These are phyloP conservation scores for Stachybotrys chlorohalonatus DNA, from an alignment of 2,329 filamentous ascomycete species.

Conservation along the genomic window DNA sequence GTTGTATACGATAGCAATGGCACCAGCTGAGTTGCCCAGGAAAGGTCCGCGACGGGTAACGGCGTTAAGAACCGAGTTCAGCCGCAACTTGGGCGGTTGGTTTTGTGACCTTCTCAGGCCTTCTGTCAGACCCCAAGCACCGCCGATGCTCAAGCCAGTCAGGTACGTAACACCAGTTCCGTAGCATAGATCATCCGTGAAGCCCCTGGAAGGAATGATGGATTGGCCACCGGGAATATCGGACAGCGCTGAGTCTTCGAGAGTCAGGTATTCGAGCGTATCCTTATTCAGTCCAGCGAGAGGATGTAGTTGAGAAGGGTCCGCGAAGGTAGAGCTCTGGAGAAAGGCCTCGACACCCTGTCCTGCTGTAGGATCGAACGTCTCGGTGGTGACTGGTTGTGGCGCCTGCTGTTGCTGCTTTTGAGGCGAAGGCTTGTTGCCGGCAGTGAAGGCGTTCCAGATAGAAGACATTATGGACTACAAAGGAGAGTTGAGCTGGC, in stretches of 20 bases:
- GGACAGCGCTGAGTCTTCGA: constrained; percentile 85
- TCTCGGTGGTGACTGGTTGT: constrained; percentile 28
- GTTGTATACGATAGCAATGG: constrained; percentile 95
- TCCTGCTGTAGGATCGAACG: constrained; percentile 63
- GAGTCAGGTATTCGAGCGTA: constrained; percentile 85
- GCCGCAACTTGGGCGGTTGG: constrained; percentile 77
- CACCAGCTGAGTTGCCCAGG: constrained; percentile 89
- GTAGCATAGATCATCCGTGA: constrained; percentile 97
- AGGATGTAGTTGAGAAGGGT: constrained; percentile 84
- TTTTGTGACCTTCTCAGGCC: constrained; percentile 70
- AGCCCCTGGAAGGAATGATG: constrained; percentile 86
- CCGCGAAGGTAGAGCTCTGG: constrained; percentile 64
- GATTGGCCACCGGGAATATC: constrained; percentile 80
- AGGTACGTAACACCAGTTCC: constrained; percentile 93
- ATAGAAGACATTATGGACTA: constrained; percentile 42
- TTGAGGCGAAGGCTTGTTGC: constrained; percentile 38
- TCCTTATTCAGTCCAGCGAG: constrained; percentile 89
- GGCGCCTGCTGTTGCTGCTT: constrained; percentile 27
- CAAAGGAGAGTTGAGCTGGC: constrained; percentile 1
- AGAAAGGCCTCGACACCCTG: constrained; percentile 85
- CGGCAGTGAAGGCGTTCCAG: constrained; percentile 54
- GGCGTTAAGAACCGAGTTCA: constrained; percentile 92
- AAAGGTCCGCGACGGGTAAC: constrained; percentile 90
- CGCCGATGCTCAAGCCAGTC: constrained; percentile 74
- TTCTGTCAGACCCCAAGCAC: constrained; percentile 86